Evolutionary conservation across 1,139 yeast genomes (phyloP), one percentile per base, ranked within the genome.

Genomic region (Oligophagozyma castellii): DNA sequence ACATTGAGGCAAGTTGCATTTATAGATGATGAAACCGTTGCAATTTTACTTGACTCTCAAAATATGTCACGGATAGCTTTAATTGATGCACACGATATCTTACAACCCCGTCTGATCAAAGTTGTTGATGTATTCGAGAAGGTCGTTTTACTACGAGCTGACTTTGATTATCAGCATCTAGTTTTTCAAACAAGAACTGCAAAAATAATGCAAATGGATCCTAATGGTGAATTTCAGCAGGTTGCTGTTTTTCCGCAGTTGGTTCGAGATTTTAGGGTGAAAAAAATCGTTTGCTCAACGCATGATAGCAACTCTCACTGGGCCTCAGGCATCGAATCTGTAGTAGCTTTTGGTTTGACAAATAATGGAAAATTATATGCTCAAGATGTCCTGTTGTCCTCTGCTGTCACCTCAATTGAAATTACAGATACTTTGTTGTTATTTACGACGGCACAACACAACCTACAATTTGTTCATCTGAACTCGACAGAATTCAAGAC

Each of bases 361-460:
- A 55, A 67, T 5, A 71, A 65, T 40, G 95, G 95, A 33, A 78
- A 76, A 43, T 55, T 86, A 12, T 84, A 63, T 51, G 75, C 76
- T 4, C 73, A 77, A 41, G 66, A 65, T 1, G 58, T 59, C 10
- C 74, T 68, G 35, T 53, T 89, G n/a, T 67, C 83, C 1, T 60
- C 70, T 6, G 84, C 89, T 6, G 92, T 83, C 4, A 86, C 96
- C 0, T 86, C 96, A 0, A 56, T 89, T 33, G 67, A 71, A 36
- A 58, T 79, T 14, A 73, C 94, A 0, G 86, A 76, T 29, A 62
- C 72, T 2, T 79, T 79, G 45, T 58, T 89, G 22, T 56, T 84
- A 16, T 78, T 80, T 51, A 89, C 98, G 0, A 86, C 95, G 2
- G 93, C 93, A 3, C 92, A 80, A 43, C 79, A 84, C 36, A 72